Conservation (phyloP, 352 stramenopile genomes). For the Phytophthora tentaculata region DNA sequence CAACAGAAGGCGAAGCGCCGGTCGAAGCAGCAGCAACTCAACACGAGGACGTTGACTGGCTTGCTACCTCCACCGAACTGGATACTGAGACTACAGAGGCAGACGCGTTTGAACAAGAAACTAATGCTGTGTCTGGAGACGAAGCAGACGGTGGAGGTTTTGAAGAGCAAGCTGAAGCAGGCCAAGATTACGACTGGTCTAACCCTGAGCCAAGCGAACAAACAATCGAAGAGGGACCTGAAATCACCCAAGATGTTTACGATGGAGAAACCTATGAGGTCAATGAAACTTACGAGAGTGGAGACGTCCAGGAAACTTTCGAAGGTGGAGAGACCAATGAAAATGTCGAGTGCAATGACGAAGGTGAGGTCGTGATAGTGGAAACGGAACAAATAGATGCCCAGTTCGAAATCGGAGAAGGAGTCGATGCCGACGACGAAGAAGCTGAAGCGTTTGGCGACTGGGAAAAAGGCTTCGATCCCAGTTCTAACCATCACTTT, state of each 20-base stretch:
- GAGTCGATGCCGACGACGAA: slow-evolving; percentile 74
- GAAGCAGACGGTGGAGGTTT: slow-evolving; percentile 13
- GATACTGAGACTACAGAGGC: slow-evolving; percentile 1
- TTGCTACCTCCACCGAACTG: slow-evolving; percentile 18
- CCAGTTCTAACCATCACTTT: slow-evolving; percentile 85
- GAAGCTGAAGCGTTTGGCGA: slow-evolving; percentile 79
- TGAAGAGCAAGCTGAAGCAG: slow-evolving; percentile 4
- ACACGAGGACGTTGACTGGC: slow-evolving; percentile 25
- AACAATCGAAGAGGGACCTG: slow-evolving; percentile 17
- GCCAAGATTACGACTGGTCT: slow-evolving; percentile 15
- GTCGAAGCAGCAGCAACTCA: slow-evolving; percentile 3
- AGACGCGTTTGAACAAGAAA: slow-evolving; percentile 30
- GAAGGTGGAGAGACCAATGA: slow-evolving; percentile 11
- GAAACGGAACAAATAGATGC: slow-evolving; percentile 12
- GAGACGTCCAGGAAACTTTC: slow-evolving; percentile 15
- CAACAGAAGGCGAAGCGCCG: neutral
- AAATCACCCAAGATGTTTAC: slow-evolving; percentile 4
- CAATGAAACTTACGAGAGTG: slow-evolving; percentile 20
- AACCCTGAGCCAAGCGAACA: neutral
- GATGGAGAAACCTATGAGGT: slow-evolving; percentile 9
- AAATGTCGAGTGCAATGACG: slow-evolving; percentile 5
- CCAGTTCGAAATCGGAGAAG: slow-evolving; percentile 41
- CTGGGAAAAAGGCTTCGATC: slow-evolving; percentile 88
- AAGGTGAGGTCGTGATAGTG: slow-evolving; percentile 12
- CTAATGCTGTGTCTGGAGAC: slow-evolving; percentile 24